A percentile compares a stretch with the other conserved stretches of the same genome.
These are phyloP conservation scores for Rhizopogon salebrosus DNA, from an alignment of 768 basidiomycete genomes.

Conservation along the genomic window DNA sequence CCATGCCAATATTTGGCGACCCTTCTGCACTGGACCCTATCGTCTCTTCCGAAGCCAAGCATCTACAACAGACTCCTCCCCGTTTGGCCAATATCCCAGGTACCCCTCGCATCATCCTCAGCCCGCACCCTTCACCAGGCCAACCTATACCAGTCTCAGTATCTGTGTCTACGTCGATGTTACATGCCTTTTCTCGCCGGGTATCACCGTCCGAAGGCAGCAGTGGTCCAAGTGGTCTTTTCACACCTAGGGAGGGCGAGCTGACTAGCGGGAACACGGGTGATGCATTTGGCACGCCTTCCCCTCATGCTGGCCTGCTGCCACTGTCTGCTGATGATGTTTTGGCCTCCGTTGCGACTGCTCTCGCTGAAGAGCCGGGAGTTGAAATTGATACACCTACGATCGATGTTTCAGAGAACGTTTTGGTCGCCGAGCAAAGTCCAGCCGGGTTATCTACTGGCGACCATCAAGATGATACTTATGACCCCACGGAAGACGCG, in stretches of 20 bases:
- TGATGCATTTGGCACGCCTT: background rate
- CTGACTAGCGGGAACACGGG: background rate
- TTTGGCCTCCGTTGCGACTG: background rate
- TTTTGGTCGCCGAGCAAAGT: background rate
- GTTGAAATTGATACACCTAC: background rate
- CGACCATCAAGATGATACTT: background rate
- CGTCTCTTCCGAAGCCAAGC: conserved; percentile 2
- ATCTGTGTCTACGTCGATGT: conserved; percentile 14
- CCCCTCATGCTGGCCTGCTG: background rate
- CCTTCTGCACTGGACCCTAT: conserved; percentile 35
- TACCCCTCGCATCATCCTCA: conserved; percentile 12
- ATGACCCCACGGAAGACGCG: background rate
- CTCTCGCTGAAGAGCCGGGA: background rate
- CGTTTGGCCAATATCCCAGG: conserved; percentile 17
- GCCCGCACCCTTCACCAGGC: conserved; percentile 8
- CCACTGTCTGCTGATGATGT: background rate
- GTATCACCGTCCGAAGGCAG: conserved; percentile 1
- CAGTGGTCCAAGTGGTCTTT: conserved; percentile 27
- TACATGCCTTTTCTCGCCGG: conserved; percentile 16
- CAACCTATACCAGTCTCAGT: conserved; percentile 9
- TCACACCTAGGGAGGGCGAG: conserved; percentile 28
- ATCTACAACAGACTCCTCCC: conserved; percentile 3
- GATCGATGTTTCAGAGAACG: background rate
- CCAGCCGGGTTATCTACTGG: background rate
- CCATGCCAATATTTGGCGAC: conserved; percentile 39